A percentile compares a stretch with the other conserved stretches of the same genome.
These are phyloP conservation scores for Monosporascus sp. DNA, from an alignment of 2,329 filamentous ascomycete genomes.

Conservation along the genomic window DNA sequence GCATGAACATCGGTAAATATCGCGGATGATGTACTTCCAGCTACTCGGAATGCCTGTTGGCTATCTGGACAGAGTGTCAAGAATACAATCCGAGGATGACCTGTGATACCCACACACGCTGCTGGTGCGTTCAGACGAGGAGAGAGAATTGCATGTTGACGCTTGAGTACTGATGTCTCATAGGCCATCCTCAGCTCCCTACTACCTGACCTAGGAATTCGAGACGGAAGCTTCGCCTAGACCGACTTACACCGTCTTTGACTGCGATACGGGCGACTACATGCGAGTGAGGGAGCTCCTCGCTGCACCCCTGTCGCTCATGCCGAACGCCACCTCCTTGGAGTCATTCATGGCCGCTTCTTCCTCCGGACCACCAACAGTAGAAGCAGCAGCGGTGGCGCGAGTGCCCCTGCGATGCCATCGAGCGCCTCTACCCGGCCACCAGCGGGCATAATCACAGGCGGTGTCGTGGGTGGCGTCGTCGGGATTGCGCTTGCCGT, in stretches of 20 bases:
- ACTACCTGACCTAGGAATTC: conserved; percentile 11
- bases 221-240: conserved; percentile 2
- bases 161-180: background rate
- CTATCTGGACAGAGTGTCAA: conserved; percentile 12
- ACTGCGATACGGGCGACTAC: conserved; percentile 9
- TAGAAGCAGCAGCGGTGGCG: background rate
- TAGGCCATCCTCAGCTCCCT: conserved; percentile 5
- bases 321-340: background rate
- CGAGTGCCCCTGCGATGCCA: background rate
- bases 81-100: conserved; percentile 9
- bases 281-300: conserved; percentile 6
- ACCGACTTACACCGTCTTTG: conserved; percentile 8
- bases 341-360: background rate
- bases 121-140: conserved; percentile 4
- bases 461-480: conserved; percentile 12
- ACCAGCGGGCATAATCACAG: conserved; percentile 7
- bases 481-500: conserved; percentile 7
- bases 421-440: background rate
- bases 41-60: conserved; percentile 8
- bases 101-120: conserved; percentile 10
- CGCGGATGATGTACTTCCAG: conserved; percentile 11
- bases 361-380: background rate
- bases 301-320: conserved; percentile 7
- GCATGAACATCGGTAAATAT: conserved; percentile 9
- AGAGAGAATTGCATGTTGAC: background rate